phyloP scores from a whole-genome alignment of 139 green algal genomes.

The Tetradesmus lagerheimii region DNA sequence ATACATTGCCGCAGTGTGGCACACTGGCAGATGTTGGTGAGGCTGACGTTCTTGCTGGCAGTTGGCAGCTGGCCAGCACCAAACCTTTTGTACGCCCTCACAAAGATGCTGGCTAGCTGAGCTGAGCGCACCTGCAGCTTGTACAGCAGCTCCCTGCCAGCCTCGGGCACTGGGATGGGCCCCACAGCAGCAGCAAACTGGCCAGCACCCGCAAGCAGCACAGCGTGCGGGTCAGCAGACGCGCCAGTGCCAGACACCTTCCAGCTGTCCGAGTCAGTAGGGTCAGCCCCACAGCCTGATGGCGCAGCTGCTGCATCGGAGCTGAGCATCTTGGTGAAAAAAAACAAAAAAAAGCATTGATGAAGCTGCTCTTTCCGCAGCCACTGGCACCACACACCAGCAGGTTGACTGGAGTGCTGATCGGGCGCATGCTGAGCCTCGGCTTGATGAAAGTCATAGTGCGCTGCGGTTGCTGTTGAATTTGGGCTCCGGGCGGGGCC shows the following conservation, averaged over 20 bases:
- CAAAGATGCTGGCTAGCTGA: background rate
- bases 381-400: background rate
- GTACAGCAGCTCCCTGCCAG: constrained; percentile 13
- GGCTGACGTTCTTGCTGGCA: background rate
- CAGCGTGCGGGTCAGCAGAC: background rate
- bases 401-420: constrained; percentile 19
- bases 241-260: background rate
- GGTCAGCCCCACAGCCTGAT: too few species aligned
- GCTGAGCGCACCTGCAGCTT: constrained; percentile 2
- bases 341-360: background rate
- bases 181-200: background rate
- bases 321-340: background rate
- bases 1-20: too few species aligned
- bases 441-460: background rate
- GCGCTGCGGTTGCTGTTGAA: background rate
- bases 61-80: too few species aligned
- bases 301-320: background rate
- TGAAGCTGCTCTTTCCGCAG: constrained; percentile 12
- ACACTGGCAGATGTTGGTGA: too few species aligned
- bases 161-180: background rate
- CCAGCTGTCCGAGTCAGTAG: background rate
- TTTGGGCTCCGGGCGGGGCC: background rate
- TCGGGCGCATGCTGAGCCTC: background rate
- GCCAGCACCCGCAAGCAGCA: background rate
- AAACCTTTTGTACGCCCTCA: too few species aligned